A percentile compares a stretch with the other conserved stretches of the same genome.
Evolutionary conservation across 305 asterid species (phyloP).

Genomic region (Solanum hybrid): DNA sequence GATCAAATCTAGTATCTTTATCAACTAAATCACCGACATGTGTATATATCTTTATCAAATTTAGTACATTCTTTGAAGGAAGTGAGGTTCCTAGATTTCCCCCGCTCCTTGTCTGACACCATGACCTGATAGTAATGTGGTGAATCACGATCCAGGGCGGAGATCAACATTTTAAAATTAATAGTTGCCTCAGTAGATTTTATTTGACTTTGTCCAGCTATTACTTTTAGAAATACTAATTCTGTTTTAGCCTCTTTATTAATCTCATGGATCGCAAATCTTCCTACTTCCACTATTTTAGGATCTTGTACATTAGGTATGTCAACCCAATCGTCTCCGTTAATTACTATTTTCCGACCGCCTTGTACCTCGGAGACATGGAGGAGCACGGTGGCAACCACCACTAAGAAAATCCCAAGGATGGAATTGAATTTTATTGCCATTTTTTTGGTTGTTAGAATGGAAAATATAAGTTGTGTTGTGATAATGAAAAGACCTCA

Average conservation of each 20-base stretch:
- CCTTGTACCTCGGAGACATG: conserved; percentile 1
- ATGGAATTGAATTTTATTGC: not conserved
- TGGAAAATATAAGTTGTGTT: not conserved
- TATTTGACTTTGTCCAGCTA: too few species aligned
- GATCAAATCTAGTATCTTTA: not conserved
- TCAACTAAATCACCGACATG: not conserved
- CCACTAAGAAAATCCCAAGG: conserved; percentile 1
- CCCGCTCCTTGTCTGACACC: too few species aligned
- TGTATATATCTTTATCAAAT: too few species aligned
- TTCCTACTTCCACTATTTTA: conserved; percentile 14
- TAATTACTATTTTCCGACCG: not conserved
- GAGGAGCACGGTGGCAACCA: not conserved
- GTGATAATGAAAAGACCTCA: not conserved
- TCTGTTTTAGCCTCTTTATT: too few species aligned
- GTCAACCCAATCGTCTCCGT: not conserved
- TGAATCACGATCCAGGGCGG: too few species aligned
- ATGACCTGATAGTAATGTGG: too few species aligned
- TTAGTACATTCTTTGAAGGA: not conserved
- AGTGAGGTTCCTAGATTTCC: not conserved
- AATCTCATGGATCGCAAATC: too few species aligned
- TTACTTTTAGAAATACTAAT: too few species aligned
- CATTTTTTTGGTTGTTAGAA: not conserved
- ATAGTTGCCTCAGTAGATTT: too few species aligned
- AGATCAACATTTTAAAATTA: too few species aligned
- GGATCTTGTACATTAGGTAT: conserved; percentile 7